A percentile compares a stretch with the other conserved stretches of the same genome.
Conservation (phyloP, 2,329 filamentous ascomycete species). For the Cladobotryum mycophilum region DNA sequence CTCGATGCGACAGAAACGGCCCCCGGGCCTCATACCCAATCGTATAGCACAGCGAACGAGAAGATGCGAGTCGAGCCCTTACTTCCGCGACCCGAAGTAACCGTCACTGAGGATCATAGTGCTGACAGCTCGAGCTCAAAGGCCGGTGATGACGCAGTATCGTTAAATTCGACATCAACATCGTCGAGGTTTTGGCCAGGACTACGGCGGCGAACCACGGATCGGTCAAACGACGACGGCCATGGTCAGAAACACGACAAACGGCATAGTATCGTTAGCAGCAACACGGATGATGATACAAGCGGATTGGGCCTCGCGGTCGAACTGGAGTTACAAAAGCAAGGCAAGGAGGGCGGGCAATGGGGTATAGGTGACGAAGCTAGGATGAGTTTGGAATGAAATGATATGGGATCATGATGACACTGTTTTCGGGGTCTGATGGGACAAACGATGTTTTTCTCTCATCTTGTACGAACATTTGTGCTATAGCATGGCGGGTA, state of each 20-base stretch:
- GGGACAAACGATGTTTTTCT: too few species aligned
- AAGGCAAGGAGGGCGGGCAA: constrained; percentile 49
- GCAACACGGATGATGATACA: constrained; percentile 31
- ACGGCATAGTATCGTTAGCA: constrained; percentile 32
- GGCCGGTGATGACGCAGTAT: constrained; percentile 36
- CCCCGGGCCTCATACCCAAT: constrained; percentile 21
- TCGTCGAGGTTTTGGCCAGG: constrained; percentile 41
- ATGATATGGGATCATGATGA: not conserved
- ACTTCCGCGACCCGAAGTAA: constrained; percentile 16
- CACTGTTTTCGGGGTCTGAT: too few species aligned
- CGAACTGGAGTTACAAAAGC: constrained; percentile 47
- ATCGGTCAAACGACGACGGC: constrained; percentile 21
- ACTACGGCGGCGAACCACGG: constrained; percentile 35
- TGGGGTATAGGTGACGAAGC: constrained; percentile 83
- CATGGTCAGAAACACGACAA: constrained; percentile 8
- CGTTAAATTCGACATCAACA: constrained; percentile 43
- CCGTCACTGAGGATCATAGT: constrained; percentile 20
- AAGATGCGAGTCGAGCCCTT: constrained; percentile 28
- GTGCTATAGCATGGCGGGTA: too few species aligned
- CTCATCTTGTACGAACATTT: too few species aligned
- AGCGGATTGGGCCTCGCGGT: constrained; percentile 37
- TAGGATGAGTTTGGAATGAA: constrained; percentile 71
- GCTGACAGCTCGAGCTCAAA: constrained; percentile 23
- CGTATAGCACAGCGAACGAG: constrained; percentile 32
- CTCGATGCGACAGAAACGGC: constrained; percentile 24